Percentiles rank a stretch among this genome's conserved stretches.
These are phyloP conservation scores for Ogataea sp. DNA, from an alignment of 805 yeast species.

Conservation along the genomic window DNA sequence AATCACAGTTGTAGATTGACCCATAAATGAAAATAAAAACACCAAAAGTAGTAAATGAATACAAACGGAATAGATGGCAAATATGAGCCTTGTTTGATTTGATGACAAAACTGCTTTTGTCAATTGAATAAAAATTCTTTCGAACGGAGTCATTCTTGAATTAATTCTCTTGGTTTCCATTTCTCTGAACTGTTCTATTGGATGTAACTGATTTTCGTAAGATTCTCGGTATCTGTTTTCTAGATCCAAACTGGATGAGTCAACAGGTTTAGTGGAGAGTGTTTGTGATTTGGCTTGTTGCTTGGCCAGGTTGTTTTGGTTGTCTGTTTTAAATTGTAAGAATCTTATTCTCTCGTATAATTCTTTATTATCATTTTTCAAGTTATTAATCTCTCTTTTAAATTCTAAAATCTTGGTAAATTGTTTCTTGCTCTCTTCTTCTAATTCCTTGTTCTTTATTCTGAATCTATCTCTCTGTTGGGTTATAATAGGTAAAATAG, in stretches of 20 bases:
- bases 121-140: conserved; percentile 64
- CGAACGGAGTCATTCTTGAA: conserved; percentile 67
- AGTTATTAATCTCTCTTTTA: conserved; percentile 50
- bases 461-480: conserved; percentile 94
- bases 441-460: conserved; percentile 73
- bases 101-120: conserved; percentile 74
- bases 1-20: conserved; percentile 7
- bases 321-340: conserved; percentile 43
- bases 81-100: conserved; percentile 60
- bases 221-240: conserved; percentile 54
- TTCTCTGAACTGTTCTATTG: conserved; percentile 74
- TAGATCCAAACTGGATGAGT: conserved; percentile 18
- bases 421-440: conserved; percentile 65
- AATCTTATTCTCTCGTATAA: conserved; percentile 73
- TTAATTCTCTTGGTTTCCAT: conserved; percentile 69
- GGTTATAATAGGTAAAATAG: conserved; percentile 77
- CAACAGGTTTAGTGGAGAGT: conserved; percentile 17
- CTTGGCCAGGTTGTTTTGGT: conserved; percentile 4
- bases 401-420: conserved; percentile 46
- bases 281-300: conserved; percentile 22
- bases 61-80: conserved; percentile 65
- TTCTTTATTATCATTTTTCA: conserved; percentile 70
- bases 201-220: conserved; percentile 75
- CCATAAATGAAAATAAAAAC: conserved; percentile 47
- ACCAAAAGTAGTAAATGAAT: conserved; percentile 68